Evolutionary conservation across 2,329 filamentous ascomycete species (phyloP), one percentile per base, ranked within the genome.

Genomic region (Aschersonia sp.): DNA sequence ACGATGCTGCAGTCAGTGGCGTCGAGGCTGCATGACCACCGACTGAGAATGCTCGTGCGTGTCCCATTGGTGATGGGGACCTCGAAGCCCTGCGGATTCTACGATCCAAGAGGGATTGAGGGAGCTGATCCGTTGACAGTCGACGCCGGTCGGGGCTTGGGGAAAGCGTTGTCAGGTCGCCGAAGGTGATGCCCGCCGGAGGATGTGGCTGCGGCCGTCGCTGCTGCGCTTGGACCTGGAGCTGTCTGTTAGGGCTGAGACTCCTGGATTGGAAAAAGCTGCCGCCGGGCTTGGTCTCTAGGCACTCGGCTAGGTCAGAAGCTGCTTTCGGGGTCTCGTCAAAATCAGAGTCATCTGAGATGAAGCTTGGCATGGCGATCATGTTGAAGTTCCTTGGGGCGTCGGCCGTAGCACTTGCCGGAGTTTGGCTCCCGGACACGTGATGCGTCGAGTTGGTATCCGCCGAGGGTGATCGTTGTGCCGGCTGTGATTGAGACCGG

Each of bases 401-500:
- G 47, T 65, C 60, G 35, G 57, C 58, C 0, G 63, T 52, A 2
- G 65, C 54, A 10, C 64, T 66, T 44, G 64, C 64, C 29, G 67
- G 55, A 41, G 66, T 53, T 54, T 66, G 63, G 47, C 55, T 56
- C 9, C 56, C 57, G 22, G 57, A 52, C 14, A 41, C 32, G 6
- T 51, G 52, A 48, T 60, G 61, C 4, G 54, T 55, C 9, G 54
- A 47, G 1, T 53, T 46, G 12, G 56, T 48, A 41, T 58, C 50
- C 48, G 57, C 50, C 55, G 67, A 52, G 44, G 61, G 55, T 53
- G 67, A 64, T 32, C 76, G 68, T 35, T 75, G 72, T 3, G 78
- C 78, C 30, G 79, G 79, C 57, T 82, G 79, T n/a, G 79, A 82
- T 57, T 83, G 79, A 30, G 79, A 83, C 52, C 79, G 71, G 51